Evolutionary conservation across 495 filamentous ascomycete species (phyloP), one percentile per base, ranked within the genome.

Genomic region (Podospora fimiseda): DNA sequence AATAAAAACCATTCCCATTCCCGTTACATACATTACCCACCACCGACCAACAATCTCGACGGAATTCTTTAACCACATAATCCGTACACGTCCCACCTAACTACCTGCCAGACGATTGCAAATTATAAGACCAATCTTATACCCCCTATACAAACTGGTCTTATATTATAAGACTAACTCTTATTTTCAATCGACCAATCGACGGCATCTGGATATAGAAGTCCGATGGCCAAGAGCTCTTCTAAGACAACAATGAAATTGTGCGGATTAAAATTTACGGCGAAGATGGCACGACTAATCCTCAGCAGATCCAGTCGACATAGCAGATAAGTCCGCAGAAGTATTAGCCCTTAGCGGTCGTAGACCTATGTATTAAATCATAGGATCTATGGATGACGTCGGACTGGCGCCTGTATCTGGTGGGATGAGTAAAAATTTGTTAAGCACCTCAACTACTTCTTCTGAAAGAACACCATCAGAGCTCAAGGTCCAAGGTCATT

Each of bases 1-100:
- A n/a, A n/a, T n/a, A n/a, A n/a, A n/a, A n/a, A n/a, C 23, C 7
- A 30, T 9, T 30, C 30, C 42, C 19, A 20, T 27, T 46, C 15
- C 3, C 8, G 41, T 23, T 33, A 16, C 33, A 27, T 8, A 15
- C 2, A 11, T 39, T 19, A 15, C 43, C 51, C 53, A 50, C 57
- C 21, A 0, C n/a, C 11, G 24, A 9, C 40, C 11, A 9, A 36
- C 48, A 89, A 89, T 97, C 41, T 80, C 80, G 14, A 82, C 88
- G 0, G 86, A 90, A 47, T 98, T 98, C 64, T 96, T 95, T 61
- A 84, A 88, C 57, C 90, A 96, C 52, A 90, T 97, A n/a, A n/a
- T n/a, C n/a, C n/a, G n/a, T n/a, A 37, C 80, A 85, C 48, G 80
- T 96, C 2, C 88, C 90, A 0, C 76, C 76, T 2, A 68, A 78